phyloP scores from a whole-genome alignment of 176 grass and related monocot species.

The Typha latifolia region DNA sequence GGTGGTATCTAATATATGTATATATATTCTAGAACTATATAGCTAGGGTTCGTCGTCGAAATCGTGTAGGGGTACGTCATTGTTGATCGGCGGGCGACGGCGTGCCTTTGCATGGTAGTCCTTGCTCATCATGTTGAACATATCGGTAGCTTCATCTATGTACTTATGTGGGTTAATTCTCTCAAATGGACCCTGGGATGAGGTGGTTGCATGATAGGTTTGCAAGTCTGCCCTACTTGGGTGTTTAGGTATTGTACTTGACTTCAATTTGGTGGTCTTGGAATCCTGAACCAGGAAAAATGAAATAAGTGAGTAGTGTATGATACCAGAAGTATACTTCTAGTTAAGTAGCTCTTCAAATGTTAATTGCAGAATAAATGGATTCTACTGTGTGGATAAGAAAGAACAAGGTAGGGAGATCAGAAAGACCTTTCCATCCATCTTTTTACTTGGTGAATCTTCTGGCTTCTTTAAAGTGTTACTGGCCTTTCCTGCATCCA shows the following conservation, averaged over 20 bases:
- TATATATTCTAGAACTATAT: not conserved
- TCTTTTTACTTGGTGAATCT: not conserved
- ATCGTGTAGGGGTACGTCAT: not conserved
- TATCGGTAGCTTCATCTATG: constrained; percentile 1
- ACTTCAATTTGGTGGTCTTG: not conserved
- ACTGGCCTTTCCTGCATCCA: constrained; percentile 8
- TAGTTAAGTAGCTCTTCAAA: too few species aligned
- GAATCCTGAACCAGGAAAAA: not conserved
- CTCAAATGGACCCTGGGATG: not conserved
- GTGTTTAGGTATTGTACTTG: not conserved
- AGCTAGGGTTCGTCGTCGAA: not conserved
- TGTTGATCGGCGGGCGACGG: constrained; percentile 20
- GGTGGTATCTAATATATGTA: not conserved
- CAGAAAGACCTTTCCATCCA: constrained; percentile 5
- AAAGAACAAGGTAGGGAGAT: not conserved
- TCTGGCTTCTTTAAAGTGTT: not conserved
- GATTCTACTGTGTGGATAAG: too few species aligned
- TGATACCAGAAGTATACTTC: not conserved
- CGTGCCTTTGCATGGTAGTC: constrained; percentile 2
- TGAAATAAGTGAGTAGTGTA: not conserved
- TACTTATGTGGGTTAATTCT: not conserved
- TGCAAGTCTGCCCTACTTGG: not conserved
- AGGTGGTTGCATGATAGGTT: not conserved
- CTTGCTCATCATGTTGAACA: constrained; percentile 19
- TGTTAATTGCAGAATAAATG: too few species aligned